These are phyloP conservation scores for Aspergillus baeticus DNA, from an alignment of 495 filamentous ascomycete species.

Conservation along the genomic window DNA sequence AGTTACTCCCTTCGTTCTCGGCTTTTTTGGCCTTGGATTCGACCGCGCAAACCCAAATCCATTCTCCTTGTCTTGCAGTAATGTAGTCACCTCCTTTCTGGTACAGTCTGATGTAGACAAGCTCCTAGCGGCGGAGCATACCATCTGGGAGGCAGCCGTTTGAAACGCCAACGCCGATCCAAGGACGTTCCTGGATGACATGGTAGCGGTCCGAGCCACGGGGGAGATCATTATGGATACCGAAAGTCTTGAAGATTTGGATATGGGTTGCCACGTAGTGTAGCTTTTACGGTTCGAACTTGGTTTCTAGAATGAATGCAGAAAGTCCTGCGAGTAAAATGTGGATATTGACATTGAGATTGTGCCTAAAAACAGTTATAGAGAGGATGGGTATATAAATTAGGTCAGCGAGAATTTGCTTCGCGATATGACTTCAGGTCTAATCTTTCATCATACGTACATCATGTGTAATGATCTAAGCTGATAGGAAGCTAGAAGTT, in stretches of 20 bases:
- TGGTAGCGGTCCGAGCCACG: background rate
- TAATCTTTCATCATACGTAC: no score
- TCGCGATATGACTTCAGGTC: no score
- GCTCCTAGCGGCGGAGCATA: conserved; percentile 5
- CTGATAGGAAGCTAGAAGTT: no score
- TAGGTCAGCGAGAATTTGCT: no score
- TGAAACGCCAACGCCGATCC: conserved; percentile 7
- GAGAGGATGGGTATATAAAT: background rate
- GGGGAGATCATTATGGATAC: background rate
- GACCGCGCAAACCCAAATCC: conserved; percentile 55
- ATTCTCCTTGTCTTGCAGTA: conserved; percentile 51
- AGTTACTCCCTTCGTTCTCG: conserved; percentile 49
- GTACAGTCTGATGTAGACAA: conserved; percentile 19
- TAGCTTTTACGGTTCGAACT: background rate
- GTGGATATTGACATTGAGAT: background rate
- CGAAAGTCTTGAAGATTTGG: no score
- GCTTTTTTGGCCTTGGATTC: conserved; percentile 50
- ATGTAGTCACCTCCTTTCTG: conserved; percentile 27
- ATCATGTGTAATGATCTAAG: no score
- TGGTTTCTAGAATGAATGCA: no score
- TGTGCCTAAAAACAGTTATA: background rate
- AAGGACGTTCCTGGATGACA: conserved; percentile 1
- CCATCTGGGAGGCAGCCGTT: conserved; percentile 7
- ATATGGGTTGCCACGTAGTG: no score
- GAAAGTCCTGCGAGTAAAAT: background rate